Percentiles rank a stretch among this genome's conserved stretches.
phyloP scores from a whole-genome alignment of 2,329 filamentous ascomycete genomes.

The Curvularia verruculosa region DNA sequence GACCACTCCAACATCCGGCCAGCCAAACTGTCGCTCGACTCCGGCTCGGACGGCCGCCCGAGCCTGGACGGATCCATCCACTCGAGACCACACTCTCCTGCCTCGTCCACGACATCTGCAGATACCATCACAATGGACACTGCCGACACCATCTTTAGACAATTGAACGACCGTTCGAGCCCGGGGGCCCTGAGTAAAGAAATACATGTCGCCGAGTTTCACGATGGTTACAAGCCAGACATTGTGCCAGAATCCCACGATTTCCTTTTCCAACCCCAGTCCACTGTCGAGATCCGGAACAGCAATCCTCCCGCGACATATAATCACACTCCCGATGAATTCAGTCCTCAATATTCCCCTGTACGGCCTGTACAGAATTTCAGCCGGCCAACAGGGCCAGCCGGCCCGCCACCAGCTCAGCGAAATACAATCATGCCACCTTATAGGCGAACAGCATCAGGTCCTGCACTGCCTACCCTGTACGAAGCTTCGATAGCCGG shows the following conservation, averaged over 20 bases:
- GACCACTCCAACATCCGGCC: slow-evolving; percentile 9
- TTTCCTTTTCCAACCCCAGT: slow-evolving; percentile 32
- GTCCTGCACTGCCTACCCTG: slow-evolving; percentile 37
- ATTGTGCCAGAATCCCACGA: slow-evolving; percentile 37
- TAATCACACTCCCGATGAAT: slow-evolving; percentile 13
- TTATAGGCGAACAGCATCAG: slow-evolving; percentile 22
- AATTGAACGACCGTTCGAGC: slow-evolving; percentile 31
- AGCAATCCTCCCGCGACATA: slow-evolving; percentile 19
- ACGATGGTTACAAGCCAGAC: slow-evolving; percentile 14
- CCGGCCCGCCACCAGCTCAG: slow-evolving; percentile 16
- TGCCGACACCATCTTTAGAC: slow-evolving; percentile 37
- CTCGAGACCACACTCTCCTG: slow-evolving; percentile 27
- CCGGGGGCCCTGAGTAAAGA: slow-evolving; percentile 24
- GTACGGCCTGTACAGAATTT: slow-evolving; percentile 31
- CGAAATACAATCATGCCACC: slow-evolving; percentile 14
- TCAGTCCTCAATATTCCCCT: slow-evolving; percentile 24
- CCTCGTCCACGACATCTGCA: slow-evolving; percentile 28
- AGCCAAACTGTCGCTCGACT: slow-evolving; percentile 10
- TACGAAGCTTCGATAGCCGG: slow-evolving; percentile 42
- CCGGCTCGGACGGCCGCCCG: slow-evolving; percentile 12
- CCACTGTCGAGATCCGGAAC: slow-evolving; percentile 10
- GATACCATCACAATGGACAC: slow-evolving; percentile 34
- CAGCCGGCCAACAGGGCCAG: slow-evolving; percentile 27
- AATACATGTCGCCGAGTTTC: slow-evolving; percentile 18
- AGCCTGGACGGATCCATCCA: slow-evolving; percentile 15